Percentiles rank a stretch among this genome's conserved stretches.
phyloP scores from a whole-genome alignment of 148 eudicot genomes.

The Cornus controversa region DNA sequence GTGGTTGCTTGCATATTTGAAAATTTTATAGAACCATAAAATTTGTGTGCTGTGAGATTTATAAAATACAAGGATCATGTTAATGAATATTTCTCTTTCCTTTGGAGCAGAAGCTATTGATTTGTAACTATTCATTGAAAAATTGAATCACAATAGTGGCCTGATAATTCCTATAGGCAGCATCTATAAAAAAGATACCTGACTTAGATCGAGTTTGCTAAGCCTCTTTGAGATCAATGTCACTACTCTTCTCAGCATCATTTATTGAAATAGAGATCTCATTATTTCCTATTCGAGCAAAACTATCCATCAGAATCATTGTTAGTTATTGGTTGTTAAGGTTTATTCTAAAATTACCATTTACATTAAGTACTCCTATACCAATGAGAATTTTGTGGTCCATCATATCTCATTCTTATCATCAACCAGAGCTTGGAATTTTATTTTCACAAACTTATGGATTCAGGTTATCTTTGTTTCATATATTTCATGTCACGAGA shows the following conservation, averaged over 20 bases:
- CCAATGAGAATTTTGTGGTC: background rate
- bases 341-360: too few relatives aligned
- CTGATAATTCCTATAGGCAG: background rate
- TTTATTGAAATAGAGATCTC: too few relatives aligned
- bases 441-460: background rate
- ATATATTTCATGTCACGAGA: background rate
- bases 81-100: background rate
- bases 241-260: too few relatives aligned
- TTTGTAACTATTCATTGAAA: background rate
- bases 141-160: too few relatives aligned
- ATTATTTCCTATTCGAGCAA: too few relatives aligned
- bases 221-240: too few relatives aligned
- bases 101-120: background rate
- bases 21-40: too few relatives aligned
- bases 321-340: too few relatives aligned
- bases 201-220: too few relatives aligned
- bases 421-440: background rate
- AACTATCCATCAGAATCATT: too few relatives aligned
- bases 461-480: slow-evolving; percentile 5
- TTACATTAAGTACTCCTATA: too few relatives aligned
- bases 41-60: background rate
- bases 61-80: background rate
- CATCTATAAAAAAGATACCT: too few relatives aligned
- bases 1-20: background rate
- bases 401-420: background rate